Base-by-base conservation (phyloP, 306 rosid genomes). In the Sesbania bispinosa region DNA sequence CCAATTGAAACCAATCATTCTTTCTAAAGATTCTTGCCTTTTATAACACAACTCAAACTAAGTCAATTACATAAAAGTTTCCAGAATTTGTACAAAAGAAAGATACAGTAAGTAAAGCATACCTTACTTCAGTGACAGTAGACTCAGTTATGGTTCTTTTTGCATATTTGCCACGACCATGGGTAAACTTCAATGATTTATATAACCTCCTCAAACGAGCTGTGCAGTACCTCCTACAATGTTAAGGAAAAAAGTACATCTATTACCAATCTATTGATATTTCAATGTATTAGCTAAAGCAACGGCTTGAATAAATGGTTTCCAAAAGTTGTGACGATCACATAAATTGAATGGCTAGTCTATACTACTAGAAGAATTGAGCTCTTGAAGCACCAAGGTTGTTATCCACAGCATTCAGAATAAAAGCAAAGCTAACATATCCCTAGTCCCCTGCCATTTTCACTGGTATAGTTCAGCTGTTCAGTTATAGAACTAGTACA, bases 161-260 rank as follows among this genome's bases (percentile, higher is more conserved):
- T 41, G 89, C 33, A 77, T 89, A 91, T 59, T 88, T 95, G 20
- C 99, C 99, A 29, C 99, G 99, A 62, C 99, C 99, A 76, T 95
- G 99, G 50, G 97, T 91, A 78, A 95, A 89, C 87, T 91, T 95
- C 87, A 95, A 76, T 11, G 99, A 95, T 67, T 89, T 95, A 47
- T 91, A 95, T 66, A 95, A 79, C 80, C 98, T 87, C 85, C 98
- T 90, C 83, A 94, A 78, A 39, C 98, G 85, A 57, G 98, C 97
- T 1, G 98, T 79, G 80, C 98, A 94, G 64, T 94, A 94, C 86
- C 95, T 89, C 94, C 98, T 94, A 59, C 71, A 14, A 50, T 62
- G 15, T 65, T 14, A 7, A 16, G 10, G 21, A n/a, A 13, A 26
- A 32, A 24, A 54, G 1, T 11, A 18, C 18, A 54, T 43, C 20